Conservation (phyloP, 495 filamentous ascomycete genomes). For the Podospora australis region DNA sequence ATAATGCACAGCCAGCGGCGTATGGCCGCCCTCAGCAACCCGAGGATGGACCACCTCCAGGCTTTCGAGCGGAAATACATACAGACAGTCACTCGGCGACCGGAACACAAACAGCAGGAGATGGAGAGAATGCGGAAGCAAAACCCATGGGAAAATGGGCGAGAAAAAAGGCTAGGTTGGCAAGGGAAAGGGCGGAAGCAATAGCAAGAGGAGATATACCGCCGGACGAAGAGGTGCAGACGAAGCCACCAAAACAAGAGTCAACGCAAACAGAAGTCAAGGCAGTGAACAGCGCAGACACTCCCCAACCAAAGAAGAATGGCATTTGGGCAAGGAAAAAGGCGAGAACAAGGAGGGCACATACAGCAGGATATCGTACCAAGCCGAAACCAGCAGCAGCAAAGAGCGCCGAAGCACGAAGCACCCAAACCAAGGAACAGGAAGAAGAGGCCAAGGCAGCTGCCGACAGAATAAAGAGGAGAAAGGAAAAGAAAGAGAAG, state of each 20-base stretch:
- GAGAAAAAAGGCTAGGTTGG: background rate
- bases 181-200: background rate
- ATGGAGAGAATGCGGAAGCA: background rate
- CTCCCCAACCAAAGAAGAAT: background rate
- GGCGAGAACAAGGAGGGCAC: background rate
- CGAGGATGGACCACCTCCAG: background rate
- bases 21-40: background rate
- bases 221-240: background rate
- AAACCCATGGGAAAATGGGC: background rate
- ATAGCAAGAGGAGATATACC: background rate
- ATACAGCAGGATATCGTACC: background rate
- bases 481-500: conserved; percentile 1
- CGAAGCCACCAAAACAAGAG: background rate
- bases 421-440: too few relatives aligned
- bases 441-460: too few relatives aligned
- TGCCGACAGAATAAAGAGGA: background rate
- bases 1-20: background rate
- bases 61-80: background rate
- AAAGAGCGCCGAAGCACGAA: too few relatives aligned
- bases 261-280: too few relatives aligned
- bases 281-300: background rate
- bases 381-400: too few relatives aligned
- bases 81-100: background rate
- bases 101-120: background rate
- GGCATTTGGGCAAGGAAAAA: background rate